A percentile compares a stretch with the other conserved stretches of the same genome.
Conservation (phyloP, 148 eudicot genomes). For the Pharnaceum exiguum region DNA sequence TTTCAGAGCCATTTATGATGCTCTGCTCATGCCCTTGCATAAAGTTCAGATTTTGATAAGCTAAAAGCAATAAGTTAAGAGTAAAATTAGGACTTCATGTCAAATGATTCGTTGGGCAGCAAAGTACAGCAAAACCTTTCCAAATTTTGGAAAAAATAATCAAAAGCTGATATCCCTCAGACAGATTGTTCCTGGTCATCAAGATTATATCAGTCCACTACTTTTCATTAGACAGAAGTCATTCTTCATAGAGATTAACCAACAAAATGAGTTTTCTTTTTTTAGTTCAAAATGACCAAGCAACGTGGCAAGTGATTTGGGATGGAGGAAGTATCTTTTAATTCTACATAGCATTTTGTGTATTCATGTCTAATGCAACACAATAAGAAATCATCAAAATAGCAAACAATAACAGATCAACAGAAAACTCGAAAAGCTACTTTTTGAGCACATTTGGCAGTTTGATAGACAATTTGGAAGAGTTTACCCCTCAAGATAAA, state of each 20-base stretch:
- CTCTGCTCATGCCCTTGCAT: conserved; percentile 55
- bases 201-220: conserved; percentile 32
- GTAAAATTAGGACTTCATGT: too few species aligned
- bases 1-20: conserved; percentile 47
- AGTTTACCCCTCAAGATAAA: conserved; percentile 12
- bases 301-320: background rate
- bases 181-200: conserved; percentile 18
- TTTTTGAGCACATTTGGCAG: too few species aligned
- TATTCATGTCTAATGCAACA: background rate
- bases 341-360: background rate
- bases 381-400: background rate
- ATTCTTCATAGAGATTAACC: conserved; percentile 24
- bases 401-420: background rate
- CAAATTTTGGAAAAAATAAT: background rate
- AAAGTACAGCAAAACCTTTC: background rate
- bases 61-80: too few species aligned
- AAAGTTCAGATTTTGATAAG: background rate
- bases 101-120: too few species aligned
- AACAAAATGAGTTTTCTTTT: too few species aligned
- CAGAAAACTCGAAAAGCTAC: too few species aligned
- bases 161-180: conserved; percentile 20
- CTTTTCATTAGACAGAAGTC: conserved; percentile 21
- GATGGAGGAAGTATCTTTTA: too few species aligned
- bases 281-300: too few species aligned
- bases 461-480: background rate